Conservation (phyloP, 768 basidiomycete genomes). For the Baorangia bicolor region DNA sequence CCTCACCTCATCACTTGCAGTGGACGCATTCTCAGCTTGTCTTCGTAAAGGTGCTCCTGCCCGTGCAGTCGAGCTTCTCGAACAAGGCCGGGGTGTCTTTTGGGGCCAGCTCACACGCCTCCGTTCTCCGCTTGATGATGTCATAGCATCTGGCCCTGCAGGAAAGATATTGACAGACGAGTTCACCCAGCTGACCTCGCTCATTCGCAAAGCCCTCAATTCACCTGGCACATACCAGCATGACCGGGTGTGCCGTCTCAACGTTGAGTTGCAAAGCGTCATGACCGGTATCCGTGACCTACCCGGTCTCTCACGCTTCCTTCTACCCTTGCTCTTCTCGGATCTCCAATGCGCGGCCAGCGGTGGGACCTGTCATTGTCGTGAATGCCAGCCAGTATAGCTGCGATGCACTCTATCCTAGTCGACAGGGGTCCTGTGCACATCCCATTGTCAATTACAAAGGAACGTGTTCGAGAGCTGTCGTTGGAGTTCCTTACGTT, state of each 20-base stretch:
- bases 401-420: slow-evolving; percentile 5
- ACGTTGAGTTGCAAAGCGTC: not conserved
- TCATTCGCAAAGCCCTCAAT: too few relatives aligned
- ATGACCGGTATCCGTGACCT: not conserved
- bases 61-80: slow-evolving; percentile 31
- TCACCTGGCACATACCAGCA: not conserved
- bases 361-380: slow-evolving; percentile 2
- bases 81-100: slow-evolving; percentile 20
- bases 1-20: not conserved
- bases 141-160: not conserved
- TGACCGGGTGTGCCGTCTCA: not conserved
- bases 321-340: slow-evolving; percentile 7
- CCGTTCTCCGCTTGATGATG: slow-evolving; percentile 1
- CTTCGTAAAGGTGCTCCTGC: slow-evolving; percentile 6
- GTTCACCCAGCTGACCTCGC: not conserved
- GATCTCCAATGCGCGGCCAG: slow-evolving; percentile 4
- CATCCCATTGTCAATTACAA: not conserved
- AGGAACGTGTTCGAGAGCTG: not conserved
- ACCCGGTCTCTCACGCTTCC: slow-evolving; percentile 13
- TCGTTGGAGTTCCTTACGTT: not conserved
- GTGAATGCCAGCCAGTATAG: not conserved
- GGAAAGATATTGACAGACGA: not conserved
- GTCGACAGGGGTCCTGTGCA: not conserved
- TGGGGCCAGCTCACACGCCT: slow-evolving; percentile 22
- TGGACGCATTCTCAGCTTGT: slow-evolving; percentile 11